These are phyloP conservation scores for Dryadomyces sulphureus DNA, from an alignment of 2,329 filamentous ascomycete species.

Conservation along the genomic window DNA sequence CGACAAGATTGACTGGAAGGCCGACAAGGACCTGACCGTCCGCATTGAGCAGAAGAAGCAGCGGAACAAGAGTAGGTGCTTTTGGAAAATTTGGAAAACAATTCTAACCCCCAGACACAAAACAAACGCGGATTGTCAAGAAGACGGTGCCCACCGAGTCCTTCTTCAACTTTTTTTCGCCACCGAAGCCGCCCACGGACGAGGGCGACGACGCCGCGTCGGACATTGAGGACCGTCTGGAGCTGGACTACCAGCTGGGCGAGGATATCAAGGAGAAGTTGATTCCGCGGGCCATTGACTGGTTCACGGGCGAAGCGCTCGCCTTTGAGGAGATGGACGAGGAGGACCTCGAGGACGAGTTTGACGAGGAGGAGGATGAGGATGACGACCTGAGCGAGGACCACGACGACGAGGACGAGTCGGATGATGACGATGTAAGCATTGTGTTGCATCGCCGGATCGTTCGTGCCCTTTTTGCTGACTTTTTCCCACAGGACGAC, in stretches of 20 bases:
- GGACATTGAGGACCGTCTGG: constrained; percentile 93
- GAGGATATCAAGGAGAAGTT: constrained; percentile 99
- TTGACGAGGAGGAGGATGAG: constrained; percentile 84
- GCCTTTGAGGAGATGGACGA: constrained; percentile 86
- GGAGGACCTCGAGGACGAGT: constrained; percentile 69
- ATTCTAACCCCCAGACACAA: constrained; percentile 56
- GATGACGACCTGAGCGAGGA: constrained; percentile 79
- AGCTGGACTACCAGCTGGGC: constrained; percentile 95
- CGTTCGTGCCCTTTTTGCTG: too few species aligned
- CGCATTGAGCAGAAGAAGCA: constrained; percentile 98
- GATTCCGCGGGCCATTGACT: constrained; percentile 95
- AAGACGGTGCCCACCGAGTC: constrained; percentile 98
- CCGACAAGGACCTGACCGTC: constrained; percentile 83
- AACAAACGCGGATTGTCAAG: constrained; percentile 97
- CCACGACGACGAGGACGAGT: constrained; percentile 69
- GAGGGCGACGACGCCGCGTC: constrained; percentile 60
- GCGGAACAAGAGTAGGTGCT: constrained; percentile 82
- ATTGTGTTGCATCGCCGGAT: too few species aligned
- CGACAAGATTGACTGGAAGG: constrained; percentile 95
- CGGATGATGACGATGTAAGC: constrained; percentile 57
- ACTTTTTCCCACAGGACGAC: constrained; percentile 58
- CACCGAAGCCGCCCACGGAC: constrained; percentile 71
- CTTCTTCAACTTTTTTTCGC: constrained; percentile 98
- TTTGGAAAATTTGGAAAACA: neutral
- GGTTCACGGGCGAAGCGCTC: constrained; percentile 97